Evolutionary conservation across 768 basidiomycete genomes (phyloP).

Genomic region (Agrocybe pediades): DNA sequence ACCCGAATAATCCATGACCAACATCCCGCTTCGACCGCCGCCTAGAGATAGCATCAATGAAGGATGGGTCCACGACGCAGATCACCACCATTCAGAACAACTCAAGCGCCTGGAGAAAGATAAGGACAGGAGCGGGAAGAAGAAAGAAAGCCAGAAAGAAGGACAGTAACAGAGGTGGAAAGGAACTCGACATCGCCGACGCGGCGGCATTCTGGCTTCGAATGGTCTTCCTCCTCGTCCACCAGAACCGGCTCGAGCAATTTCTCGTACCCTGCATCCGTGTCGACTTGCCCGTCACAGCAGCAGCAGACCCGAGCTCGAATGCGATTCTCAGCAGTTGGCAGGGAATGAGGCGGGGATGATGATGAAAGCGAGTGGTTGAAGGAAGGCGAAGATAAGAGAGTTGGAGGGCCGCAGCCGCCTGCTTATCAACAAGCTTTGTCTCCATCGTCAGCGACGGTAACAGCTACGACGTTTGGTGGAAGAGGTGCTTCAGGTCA

Average conservation of each 20-base stretch:
- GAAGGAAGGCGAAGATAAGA: too few species aligned
- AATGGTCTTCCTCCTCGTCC: constrained; percentile 54
- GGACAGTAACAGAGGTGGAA: neutral
- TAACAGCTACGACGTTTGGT: too few species aligned
- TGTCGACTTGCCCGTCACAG: constrained; percentile 67
- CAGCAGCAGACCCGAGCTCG: constrained; percentile 53
- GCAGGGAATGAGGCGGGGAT: too few species aligned
- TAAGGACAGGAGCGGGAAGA: too few species aligned
- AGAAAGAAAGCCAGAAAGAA: too few species aligned
- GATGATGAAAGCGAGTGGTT: too few species aligned
- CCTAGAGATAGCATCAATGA: constrained; percentile 11
- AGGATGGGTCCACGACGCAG: constrained; percentile 10
- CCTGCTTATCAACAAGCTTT: constrained; percentile 24
- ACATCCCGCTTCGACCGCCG: constrained; percentile 67
- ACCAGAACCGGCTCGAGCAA: constrained; percentile 53
- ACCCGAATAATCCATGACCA: constrained; percentile 78
- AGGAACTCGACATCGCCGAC: constrained; percentile 2
- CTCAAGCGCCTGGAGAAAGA: too few species aligned
- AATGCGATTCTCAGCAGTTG: too few species aligned
- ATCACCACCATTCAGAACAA: constrained; percentile 9
- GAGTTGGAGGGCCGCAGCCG: constrained; percentile 13
- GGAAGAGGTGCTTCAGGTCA: too few species aligned
- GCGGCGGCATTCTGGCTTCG: constrained; percentile 20
- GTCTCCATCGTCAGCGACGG: too few species aligned
- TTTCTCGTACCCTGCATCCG: constrained; percentile 53